Evolutionary conservation across 257 asterid genomes (phyloP), one percentile per base, ranked within the genome.

Genomic region (Leonotis leonurus): DNA sequence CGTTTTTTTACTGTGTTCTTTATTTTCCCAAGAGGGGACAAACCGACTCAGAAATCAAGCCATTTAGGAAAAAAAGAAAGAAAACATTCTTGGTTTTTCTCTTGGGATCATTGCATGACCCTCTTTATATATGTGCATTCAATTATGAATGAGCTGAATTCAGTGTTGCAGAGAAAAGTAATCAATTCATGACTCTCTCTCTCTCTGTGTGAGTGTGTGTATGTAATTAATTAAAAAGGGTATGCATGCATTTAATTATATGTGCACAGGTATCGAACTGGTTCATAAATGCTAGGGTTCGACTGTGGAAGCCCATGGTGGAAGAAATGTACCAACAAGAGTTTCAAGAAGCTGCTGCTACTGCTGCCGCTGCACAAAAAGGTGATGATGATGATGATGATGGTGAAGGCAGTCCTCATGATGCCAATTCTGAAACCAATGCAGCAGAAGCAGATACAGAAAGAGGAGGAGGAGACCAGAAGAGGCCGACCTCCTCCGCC

Each of bases 211-310:
- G n/a, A n/a, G n/a, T n/a, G n/a, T n/a, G n/a, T n/a, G n/a, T n/a
- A n/a, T n/a, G n/a, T n/a, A n/a, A n/a, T n/a, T n/a, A n/a, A n/a
- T n/a, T n/a, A n/a, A n/a, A n/a, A n/a, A n/a, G n/a, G n/a, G n/a
- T n/a, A n/a, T n/a, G n/a, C n/a, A 30, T n/a, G n/a, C n/a, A n/a
- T n/a, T 0, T 32, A 32, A 5, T n/a, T n/a, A n/a, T n/a, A n/a
- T 40, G 25, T 22, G 41, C 17, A 39, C 80, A 89, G 97, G 97
- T 89, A 16, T 84, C 97, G 13, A 89, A 89, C 64, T 89, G 96
- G 96, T 89, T 89, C 81, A 89, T 89, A 54, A 89, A 89, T 78
- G 96, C 96, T 64, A 82, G 96, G 87, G 97, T 89, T 73, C 82
- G 95, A 33, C 79, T 87, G 22, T 87, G 95, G 95, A 87, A 87